These are phyloP conservation scores for Zopfia rhizophila DNA, from an alignment of 2,329 filamentous ascomycete genomes.

Conservation along the genomic window DNA sequence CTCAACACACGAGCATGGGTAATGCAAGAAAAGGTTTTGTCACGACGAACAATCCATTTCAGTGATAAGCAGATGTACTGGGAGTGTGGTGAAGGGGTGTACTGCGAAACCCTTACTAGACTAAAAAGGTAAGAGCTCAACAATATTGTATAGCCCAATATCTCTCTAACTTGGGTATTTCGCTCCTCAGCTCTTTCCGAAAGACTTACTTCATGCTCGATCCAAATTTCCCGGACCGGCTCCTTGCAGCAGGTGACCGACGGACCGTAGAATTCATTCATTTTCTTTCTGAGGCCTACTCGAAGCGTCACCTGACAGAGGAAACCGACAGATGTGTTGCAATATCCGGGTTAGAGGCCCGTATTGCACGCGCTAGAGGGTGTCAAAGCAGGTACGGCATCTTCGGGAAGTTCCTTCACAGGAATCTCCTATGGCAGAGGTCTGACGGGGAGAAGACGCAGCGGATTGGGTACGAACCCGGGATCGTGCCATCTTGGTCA, in stretches of 20 bases:
- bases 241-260: not conserved
- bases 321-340: not conserved
- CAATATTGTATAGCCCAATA: constrained; percentile 10
- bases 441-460: not conserved
- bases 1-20: constrained; percentile 36
- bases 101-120: constrained; percentile 27
- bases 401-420: not conserved
- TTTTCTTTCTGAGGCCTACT: not conserved
- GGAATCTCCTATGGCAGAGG: not conserved
- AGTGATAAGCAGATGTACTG: constrained; percentile 29
- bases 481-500: constrained; percentile 4
- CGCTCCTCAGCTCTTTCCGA: too few relatives aligned
- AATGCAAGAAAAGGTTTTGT: constrained; percentile 29
- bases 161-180: constrained; percentile 10
- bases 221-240: not conserved
- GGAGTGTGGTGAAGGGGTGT: constrained; percentile 29
- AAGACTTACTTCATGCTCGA: too few relatives aligned
- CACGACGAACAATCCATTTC: constrained; percentile 29
- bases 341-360: constrained; percentile 1
- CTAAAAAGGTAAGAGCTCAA: constrained; percentile 26
- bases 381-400: not conserved
- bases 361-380: not conserved
- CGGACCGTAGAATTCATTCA: not conserved
- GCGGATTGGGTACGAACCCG: not conserved
- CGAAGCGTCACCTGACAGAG: not conserved